Evolutionary conservation across 2,329 filamentous ascomycete genomes (phyloP), one percentile per base, ranked within the genome.

Genomic region (Colletotrichum simmondsii): DNA sequence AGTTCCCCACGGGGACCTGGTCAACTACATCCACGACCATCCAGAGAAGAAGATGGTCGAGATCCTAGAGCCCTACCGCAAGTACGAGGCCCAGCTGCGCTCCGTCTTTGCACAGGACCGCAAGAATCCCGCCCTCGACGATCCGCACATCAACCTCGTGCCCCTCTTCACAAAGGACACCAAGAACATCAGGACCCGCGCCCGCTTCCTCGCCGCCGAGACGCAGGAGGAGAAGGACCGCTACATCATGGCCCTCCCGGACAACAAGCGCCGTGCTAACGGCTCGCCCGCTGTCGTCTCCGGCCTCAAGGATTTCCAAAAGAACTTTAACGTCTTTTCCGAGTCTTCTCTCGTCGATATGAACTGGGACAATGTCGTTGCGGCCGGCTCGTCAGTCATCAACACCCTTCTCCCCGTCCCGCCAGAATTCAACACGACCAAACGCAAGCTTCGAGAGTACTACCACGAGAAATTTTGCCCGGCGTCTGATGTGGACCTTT

Each of bases 401-500:
- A 97, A 95, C 66, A 92, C 92, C 61, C 86, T 97, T 42, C 83
- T 97, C 16, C 93, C 94, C 0, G 90, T 94, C 6, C 92, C 92
- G 6, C 82, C 88, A 3, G 82, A 90, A 74, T 90, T 91, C 81
- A 88, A 86, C 61, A 82, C 84, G 37, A 92, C 90, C 58, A 94
- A 94, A 84, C 87, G 89, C 65, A 86, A 86, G 73, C 83, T 92
- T 76, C 85, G 92, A 79, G 85, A 92, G 82, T 97, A 95, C 80
- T 97, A 96, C 76, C 95, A 97, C 78, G 91, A 95, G 78, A 90
- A 91, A 73, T 89, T 96, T 75, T 93, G 93, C 12, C 94, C 94
- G 0, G 94, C 94, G 1, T 96, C 94, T 4, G 95, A 97, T 80
- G 93, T 97, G 11, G 95, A 97, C 80, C 87, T 97, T 2, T 97